A percentile compares a stretch with the other conserved stretches of the same genome.
Evolutionary conservation across 192 early-diverging fungal genomes (phyloP).

Genomic region (Linderina pennispora): DNA sequence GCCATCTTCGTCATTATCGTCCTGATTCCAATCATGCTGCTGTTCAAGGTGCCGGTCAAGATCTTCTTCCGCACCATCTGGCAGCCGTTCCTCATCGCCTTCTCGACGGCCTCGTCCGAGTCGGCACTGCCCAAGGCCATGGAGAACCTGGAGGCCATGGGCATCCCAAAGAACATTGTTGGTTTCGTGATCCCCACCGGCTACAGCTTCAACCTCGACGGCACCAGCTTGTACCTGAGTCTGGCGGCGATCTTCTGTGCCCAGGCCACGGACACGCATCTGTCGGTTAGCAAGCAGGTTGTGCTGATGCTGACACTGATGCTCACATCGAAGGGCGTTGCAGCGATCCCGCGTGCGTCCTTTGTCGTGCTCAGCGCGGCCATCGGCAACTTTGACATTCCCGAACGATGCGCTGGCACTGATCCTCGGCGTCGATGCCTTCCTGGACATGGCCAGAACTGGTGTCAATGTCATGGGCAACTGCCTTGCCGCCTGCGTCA

Average conservation of each 20-base stretch:
- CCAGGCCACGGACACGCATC: conserved; percentile 51
- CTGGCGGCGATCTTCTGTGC: conserved; percentile 62
- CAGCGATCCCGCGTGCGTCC: conserved; percentile 55
- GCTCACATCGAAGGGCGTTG: conserved; percentile 61
- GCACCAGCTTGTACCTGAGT: conserved; percentile 67
- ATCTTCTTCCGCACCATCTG: conserved; percentile 49
- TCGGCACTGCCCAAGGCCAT: conserved; percentile 65
- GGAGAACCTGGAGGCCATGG: conserved; percentile 62
- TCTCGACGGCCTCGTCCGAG: conserved; percentile 67
- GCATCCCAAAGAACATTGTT: conserved; percentile 57
- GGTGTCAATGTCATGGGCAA: conserved; percentile 67
- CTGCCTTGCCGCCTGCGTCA: conserved; percentile 58
- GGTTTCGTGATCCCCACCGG: conserved; percentile 65
- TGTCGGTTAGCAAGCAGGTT: conserved; percentile 55
- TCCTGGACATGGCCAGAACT: conserved; percentile 73
- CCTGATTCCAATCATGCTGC: conserved; percentile 53
- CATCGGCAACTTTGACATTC: conserved; percentile 50
- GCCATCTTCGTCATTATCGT: conserved; percentile 52
- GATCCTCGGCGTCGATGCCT: conserved; percentile 68
- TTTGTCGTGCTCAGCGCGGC: conserved; percentile 57
- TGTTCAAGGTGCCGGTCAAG: conserved; percentile 50
- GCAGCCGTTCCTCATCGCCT: conserved; percentile 66
- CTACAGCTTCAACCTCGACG: conserved; percentile 76
- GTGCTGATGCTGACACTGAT: conserved; percentile 60
- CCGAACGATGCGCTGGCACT: conserved; percentile 50